A percentile compares a stretch with the other conserved stretches of the same genome.
Evolutionary conservation across 148 eudicot species (phyloP).

Genomic region (Silene latifolia): DNA sequence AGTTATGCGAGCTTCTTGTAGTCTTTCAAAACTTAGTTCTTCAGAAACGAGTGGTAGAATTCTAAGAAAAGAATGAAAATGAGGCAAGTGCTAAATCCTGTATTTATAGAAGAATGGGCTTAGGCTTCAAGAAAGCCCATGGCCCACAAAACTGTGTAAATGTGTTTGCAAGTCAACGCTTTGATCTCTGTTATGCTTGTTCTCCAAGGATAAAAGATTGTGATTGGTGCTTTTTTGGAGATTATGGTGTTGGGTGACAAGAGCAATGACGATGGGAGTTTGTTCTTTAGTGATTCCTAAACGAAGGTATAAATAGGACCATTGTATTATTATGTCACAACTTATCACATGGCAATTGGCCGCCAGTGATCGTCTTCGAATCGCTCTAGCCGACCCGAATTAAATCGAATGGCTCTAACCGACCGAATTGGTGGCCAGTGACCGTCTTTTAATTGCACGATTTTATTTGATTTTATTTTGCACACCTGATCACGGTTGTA

Average conservation of each 20-base stretch:
- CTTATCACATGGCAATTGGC: too few relatives aligned
- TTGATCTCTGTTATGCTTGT: not conserved
- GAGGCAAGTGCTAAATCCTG: not conserved
- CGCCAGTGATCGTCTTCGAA: too few relatives aligned
- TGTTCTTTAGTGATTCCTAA: not conserved
- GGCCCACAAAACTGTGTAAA: not conserved
- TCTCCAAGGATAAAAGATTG: not conserved
- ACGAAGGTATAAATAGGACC: too few relatives aligned
- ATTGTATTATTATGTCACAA: too few relatives aligned
- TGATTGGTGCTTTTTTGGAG: too few relatives aligned
- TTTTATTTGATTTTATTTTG: too few relatives aligned
- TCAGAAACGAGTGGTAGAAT: not conserved
- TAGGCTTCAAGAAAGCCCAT: constrained; percentile 15
- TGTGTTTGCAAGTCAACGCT: not conserved
- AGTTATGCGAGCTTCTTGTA: not conserved
- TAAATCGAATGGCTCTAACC: too few relatives aligned
- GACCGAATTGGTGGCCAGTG: too few relatives aligned
- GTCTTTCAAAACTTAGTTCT: not conserved
- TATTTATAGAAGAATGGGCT: constrained; percentile 16
- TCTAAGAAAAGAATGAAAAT: not conserved
- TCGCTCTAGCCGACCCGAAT: too few relatives aligned
- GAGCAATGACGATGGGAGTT: not conserved
- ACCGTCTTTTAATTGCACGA: too few relatives aligned
- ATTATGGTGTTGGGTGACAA: not conserved
- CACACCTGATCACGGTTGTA: too few relatives aligned